A percentile compares a stretch with the other conserved stretches of the same genome.
Evolutionary conservation across 352 stramenopile genomes (phyloP).

Genomic region (Paralagenidium karlingii): DNA sequence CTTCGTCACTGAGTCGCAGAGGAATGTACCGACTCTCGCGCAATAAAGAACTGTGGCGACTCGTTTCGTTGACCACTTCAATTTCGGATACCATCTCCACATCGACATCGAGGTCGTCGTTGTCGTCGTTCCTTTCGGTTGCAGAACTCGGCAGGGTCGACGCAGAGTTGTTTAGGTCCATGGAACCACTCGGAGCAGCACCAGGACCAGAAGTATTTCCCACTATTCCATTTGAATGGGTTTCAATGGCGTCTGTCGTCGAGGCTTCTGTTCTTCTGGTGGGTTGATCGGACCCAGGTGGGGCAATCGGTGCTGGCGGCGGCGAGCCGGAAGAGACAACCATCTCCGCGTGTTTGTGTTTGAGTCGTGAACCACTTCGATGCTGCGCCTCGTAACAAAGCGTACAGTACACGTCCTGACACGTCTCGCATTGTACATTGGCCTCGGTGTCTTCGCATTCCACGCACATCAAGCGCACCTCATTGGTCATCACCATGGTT

Average conservation of each 20-base stretch:
- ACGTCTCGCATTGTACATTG: slow-evolving; percentile 45
- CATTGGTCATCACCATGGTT: too few species aligned
- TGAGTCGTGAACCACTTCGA: slow-evolving; percentile 30
- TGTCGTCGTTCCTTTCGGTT: slow-evolving; percentile 2
- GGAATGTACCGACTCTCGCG: slow-evolving; percentile 45
- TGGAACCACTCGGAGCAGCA: too few species aligned
- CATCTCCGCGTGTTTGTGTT: slow-evolving; percentile 24
- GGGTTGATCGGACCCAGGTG: too few species aligned
- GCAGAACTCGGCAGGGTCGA: too few species aligned
- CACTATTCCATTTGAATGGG: background rate
- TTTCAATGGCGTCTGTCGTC: background rate
- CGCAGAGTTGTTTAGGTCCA: too few species aligned
- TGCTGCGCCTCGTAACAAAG: slow-evolving; percentile 71
- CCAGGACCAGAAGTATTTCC: background rate
- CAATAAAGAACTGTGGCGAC: slow-evolving; percentile 16
- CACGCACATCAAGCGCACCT: slow-evolving; percentile 46
- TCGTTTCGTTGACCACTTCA: slow-evolving; percentile 14
- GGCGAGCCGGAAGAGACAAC: background rate
- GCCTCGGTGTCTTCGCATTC: slow-evolving; percentile 79
- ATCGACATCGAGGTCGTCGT: slow-evolving; percentile 10
- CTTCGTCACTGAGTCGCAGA: slow-evolving; percentile 43
- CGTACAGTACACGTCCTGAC: slow-evolving; percentile 60
- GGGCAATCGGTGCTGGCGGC: background rate
- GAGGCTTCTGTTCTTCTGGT: background rate
- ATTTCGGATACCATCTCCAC: slow-evolving; percentile 11